Evolutionary conservation across 23 red algal species (phyloP), one percentile per base, ranked within the genome.

Genomic region (Chondrus crispus): DNA sequence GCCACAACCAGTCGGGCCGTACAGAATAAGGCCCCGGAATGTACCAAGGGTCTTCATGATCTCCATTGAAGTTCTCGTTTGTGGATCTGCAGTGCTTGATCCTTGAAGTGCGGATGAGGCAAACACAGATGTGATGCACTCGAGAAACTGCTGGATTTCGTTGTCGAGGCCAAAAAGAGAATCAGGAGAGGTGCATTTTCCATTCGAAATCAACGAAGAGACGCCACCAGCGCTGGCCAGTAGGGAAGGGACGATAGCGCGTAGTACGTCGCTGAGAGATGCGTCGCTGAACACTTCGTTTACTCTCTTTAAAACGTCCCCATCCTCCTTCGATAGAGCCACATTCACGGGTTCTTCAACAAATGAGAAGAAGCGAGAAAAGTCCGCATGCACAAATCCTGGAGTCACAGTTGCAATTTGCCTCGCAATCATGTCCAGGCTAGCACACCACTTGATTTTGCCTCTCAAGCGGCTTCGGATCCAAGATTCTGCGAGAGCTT

Each of bases 1-100:
- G 33, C 97, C 97, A 66, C 94, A 95, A 4, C 97, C 97, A 43
- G 90, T 82, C 11, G 92, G 80, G 5, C 97, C 97, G 49, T 96
- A 86, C 14, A 99, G 16, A 49, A 99, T 55, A 42, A 96, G 70
- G n/a, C 97, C 97, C 2, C 85, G 81, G 28, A 80, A 84, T 9
- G 95, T 82, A 9, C 89, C 78, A n/a, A 83, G 46, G 38, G 26
- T 8, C 13, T 20, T 26, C 44, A 77, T 35, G 26, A 16, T 40
- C 26, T 46, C 43, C 26, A 35, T 35, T 46, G 43, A 11, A 10
- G 26, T 77, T 47, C n/a, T 37, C 38, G 32, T 24, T 42, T 44
- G 24, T 37, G 26, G 26, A 6, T 66, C 60, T 6, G 60, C 60
- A 13, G 60, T 66, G 26, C 18, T 66, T n/a, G n/a, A n/a, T n/a